These are phyloP conservation scores for Stentor roeselii DNA, from an alignment of 73 alveolate genomes.

Conservation along the genomic window DNA sequence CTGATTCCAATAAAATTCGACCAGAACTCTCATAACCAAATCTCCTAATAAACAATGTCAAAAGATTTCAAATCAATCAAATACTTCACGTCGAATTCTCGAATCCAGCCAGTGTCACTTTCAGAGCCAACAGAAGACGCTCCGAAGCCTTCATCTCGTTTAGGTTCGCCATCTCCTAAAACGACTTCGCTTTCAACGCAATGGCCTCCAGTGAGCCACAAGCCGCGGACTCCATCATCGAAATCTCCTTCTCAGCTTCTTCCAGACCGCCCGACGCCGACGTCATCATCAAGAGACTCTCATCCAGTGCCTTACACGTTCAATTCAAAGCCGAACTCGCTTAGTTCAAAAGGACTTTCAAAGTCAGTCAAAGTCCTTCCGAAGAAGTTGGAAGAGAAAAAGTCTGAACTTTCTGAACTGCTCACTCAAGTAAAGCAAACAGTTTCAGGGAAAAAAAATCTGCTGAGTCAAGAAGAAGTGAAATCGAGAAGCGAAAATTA, in stretches of 20 bases:
- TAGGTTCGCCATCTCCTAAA: not conserved
- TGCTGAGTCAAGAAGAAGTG: not conserved
- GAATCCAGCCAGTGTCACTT: not conserved
- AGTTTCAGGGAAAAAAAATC: not conserved
- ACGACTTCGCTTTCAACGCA: not conserved
- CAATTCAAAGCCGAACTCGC: not conserved
- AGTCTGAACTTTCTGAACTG: not conserved
- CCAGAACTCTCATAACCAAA: too few species aligned
- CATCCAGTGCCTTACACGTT: not conserved
- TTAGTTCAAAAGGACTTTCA: not conserved
- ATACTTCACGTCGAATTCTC: not conserved
- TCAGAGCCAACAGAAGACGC: too few species aligned
- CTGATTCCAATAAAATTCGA: too few species aligned
- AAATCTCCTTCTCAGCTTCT: not conserved
- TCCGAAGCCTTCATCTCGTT: too few species aligned
- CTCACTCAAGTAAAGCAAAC: not conserved
- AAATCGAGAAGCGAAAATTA: not conserved
- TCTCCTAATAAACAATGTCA: not conserved
- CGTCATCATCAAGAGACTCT: not conserved
- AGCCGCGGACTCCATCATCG: not conserved
- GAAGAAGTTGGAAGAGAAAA: not conserved
- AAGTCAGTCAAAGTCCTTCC: constrained; percentile 16
- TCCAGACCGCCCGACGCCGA: not conserved
- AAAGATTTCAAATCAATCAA: too few species aligned
- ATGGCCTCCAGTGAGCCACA: constrained; percentile 8